Evolutionary conservation across 331 rosid species (phyloP).

Genomic region (Telfairia occidentalis): DNA sequence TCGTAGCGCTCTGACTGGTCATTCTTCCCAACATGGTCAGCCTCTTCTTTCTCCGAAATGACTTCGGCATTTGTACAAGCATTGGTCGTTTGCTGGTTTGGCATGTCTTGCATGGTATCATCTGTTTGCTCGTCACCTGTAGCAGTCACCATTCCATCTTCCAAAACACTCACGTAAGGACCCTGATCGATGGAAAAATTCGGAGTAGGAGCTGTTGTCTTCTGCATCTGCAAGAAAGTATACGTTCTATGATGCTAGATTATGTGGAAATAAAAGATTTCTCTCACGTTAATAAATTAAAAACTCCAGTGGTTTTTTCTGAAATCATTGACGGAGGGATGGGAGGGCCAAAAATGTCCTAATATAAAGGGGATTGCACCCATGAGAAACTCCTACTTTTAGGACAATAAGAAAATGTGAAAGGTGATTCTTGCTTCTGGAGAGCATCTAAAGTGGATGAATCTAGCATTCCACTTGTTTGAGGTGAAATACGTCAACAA

Average conservation of each 20-base stretch:
- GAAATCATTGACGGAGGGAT: not conserved
- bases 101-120: not conserved
- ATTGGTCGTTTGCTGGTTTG: not conserved
- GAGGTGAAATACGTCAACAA: not conserved
- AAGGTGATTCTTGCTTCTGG: not conserved
- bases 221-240: slow-evolving; percentile 21
- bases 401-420: not conserved
- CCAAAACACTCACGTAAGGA: slow-evolving; percentile 59
- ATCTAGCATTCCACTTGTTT: slow-evolving; percentile 1
- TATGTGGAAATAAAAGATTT: not conserved
- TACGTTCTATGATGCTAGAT: not conserved
- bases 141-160: slow-evolving; percentile 83
- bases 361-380: not conserved
- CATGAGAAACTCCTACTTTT: not conserved
- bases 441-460: not conserved
- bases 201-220: slow-evolving; percentile 24
- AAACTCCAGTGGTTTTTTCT: not conserved
- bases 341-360: not conserved
- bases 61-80: not conserved
- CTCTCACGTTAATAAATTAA: not conserved
- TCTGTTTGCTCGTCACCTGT: slow-evolving; percentile 30
- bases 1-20: not conserved
- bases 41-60: not conserved
- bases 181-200: slow-evolving; percentile 60
- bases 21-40: not conserved